phyloP scores from a whole-genome alignment of 2,329 filamentous ascomycete species.

The Cladosporium sp. region DNA sequence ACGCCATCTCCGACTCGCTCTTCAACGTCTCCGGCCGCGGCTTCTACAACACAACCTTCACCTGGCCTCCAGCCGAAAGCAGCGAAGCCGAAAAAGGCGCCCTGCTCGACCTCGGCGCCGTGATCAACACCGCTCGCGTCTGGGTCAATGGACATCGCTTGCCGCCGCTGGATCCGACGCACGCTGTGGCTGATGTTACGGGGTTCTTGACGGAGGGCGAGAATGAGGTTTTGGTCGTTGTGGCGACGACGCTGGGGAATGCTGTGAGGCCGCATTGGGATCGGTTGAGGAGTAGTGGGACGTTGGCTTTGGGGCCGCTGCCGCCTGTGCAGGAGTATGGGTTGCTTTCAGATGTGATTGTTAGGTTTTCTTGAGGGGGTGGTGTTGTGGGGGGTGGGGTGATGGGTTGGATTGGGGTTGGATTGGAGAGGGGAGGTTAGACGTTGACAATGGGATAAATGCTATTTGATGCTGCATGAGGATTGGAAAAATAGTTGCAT shows the following conservation, averaged over 20 bases:
- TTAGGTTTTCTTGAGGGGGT: not conserved
- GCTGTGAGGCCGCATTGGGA: slow-evolving; percentile 11
- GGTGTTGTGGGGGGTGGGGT: not conserved
- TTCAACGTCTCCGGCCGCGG: slow-evolving; percentile 32
- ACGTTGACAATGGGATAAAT: too few species aligned
- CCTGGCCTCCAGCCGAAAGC: slow-evolving; percentile 19
- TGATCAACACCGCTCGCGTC: slow-evolving; percentile 28
- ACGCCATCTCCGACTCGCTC: slow-evolving; percentile 26
- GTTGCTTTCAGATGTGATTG: slow-evolving; percentile 8
- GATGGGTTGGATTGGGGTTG: too few species aligned
- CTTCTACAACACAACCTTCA: slow-evolving; percentile 33
- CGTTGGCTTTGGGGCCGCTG: slow-evolving; percentile 3
- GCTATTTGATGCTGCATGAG: too few species aligned
- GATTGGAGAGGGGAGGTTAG: too few species aligned
- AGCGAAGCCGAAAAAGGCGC: slow-evolving; percentile 20
- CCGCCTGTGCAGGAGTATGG: slow-evolving; percentile 15
- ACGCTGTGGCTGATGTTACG: slow-evolving; percentile 24
- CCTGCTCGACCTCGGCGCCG: slow-evolving; percentile 25
- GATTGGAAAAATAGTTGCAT: too few species aligned
- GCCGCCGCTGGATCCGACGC: slow-evolving; percentile 29
- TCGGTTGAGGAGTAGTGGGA: slow-evolving; percentile 4
- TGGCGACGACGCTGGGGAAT: slow-evolving; percentile 33
- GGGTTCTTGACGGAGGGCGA: slow-evolving; percentile 21
- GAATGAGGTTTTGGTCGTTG: slow-evolving; percentile 29
- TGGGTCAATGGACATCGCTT: slow-evolving; percentile 29